These are phyloP conservation scores for Barbatosphaeria neglecta DNA, from an alignment of 495 filamentous ascomycete genomes.

Conservation along the genomic window DNA sequence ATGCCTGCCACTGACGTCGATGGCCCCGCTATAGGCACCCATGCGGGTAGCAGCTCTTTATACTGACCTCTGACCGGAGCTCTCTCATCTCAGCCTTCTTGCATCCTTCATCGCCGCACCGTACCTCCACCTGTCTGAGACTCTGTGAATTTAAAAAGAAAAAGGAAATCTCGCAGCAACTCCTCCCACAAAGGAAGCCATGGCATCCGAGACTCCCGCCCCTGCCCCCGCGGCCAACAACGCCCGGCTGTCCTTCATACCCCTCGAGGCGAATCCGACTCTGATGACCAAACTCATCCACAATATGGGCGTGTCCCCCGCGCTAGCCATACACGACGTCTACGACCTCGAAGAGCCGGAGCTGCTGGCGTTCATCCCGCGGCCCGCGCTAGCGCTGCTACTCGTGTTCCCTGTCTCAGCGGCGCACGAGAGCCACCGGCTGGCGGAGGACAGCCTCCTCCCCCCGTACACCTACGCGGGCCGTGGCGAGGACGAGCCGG, in stretches of 20 bases:
- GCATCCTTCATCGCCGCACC: too few species aligned
- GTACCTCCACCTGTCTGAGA: too few species aligned
- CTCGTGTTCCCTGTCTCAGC: slow-evolving; percentile 74
- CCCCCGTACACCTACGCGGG: slow-evolving; percentile 36
- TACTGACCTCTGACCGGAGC: too few species aligned
- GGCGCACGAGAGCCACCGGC: slow-evolving; percentile 55
- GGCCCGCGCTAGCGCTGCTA: slow-evolving; percentile 71
- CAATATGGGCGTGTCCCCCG: slow-evolving; percentile 57
- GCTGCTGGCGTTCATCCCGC: slow-evolving; percentile 66
- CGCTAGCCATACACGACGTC: slow-evolving; percentile 68
- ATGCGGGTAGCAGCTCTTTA: too few species aligned
- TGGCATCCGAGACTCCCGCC: slow-evolving; percentile 13
- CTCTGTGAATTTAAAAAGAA: too few species aligned
- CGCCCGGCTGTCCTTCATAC: slow-evolving; percentile 30
- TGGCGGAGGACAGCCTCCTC: slow-evolving; percentile 49
- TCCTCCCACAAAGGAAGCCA: slow-evolving; percentile 6
- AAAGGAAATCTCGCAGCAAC: too few species aligned
- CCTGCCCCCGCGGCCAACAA: slow-evolving; percentile 17
- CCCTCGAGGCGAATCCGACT: slow-evolving; percentile 57
- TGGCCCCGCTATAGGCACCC: too few species aligned
- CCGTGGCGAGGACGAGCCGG: slow-evolving; percentile 36
- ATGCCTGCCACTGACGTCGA: too few species aligned
- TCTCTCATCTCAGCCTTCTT: too few species aligned
- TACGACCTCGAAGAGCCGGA: slow-evolving; percentile 68
- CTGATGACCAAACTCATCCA: slow-evolving; percentile 68